phyloP scores from a whole-genome alignment of 768 basidiomycete genomes.

The Butyriboletus loyo region DNA sequence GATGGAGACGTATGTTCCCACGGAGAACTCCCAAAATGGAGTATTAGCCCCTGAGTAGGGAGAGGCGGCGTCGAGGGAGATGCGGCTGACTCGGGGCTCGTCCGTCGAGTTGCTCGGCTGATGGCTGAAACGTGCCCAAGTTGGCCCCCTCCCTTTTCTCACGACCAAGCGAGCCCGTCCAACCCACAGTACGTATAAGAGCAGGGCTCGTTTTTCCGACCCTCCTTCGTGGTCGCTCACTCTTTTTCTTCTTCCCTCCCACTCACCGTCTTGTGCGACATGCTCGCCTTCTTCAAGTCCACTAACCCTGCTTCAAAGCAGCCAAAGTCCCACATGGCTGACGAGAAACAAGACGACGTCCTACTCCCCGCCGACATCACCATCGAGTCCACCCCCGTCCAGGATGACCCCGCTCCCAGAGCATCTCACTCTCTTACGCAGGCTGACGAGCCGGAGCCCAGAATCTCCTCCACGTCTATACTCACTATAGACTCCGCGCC shows the following conservation, averaged over 20 bases:
- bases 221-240: not conserved
- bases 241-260: not conserved
- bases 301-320: conserved; percentile 9
- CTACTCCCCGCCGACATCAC: conserved; percentile 1
- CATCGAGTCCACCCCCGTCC: not conserved
- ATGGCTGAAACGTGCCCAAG: not conserved
- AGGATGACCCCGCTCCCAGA: not conserved
- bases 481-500: conserved; percentile 23
- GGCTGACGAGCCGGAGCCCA: conserved; percentile 1
- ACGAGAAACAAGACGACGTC: not conserved
- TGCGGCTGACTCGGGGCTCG: not conserved
- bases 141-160: conserved; percentile 21
- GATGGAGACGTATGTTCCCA: conserved; percentile 1
- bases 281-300: conserved; percentile 29
- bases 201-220: conserved; percentile 3
- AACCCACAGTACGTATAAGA: conserved; percentile 29
- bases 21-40: not conserved
- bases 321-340: not conserved
- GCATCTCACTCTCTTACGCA: not conserved
- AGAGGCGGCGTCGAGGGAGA: not conserved
- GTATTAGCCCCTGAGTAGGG: conserved; percentile 11
- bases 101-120: not conserved
- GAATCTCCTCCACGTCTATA: conserved; percentile 19
- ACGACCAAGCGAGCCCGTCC: conserved; percentile 21
- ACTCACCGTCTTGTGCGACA: not conserved